Base-by-base conservation (phyloP, 1,139 yeast genomes). In the Debaryomyces nepalensis region DNA sequence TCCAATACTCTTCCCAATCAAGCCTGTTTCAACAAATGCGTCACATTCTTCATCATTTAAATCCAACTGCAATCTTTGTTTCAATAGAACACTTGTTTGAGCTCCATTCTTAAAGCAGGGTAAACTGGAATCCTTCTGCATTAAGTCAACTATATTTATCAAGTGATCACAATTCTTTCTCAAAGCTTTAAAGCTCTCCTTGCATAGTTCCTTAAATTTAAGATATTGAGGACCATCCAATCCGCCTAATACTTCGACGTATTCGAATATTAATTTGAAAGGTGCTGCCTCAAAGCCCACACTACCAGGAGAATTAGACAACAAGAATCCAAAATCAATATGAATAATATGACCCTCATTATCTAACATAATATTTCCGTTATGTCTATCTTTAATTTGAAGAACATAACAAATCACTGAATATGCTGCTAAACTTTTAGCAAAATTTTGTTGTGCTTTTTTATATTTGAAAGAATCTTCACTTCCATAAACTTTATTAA, bases 201-300 rank as follows among this genome's bases (percentile, higher is more conserved):
- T 87, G 55, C 89, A 77, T 16, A 87, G 57, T 5, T 68, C 60
- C 32, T 78, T 78, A 65, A 87, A 93, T 37, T 72, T 71, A 33
- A 65, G 59, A 63, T 79, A 93, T 38, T 75, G 68, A 14, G 70
- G 75, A 12, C 88, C 77, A 1, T 81, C 84, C 0, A 72, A 44
- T 0, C 98, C 98, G 4, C 96, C 99, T 54, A 93, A 63, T 4
- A 93, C 63, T 31, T 91, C 97, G 16, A 90, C 80, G 55, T 93
- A 93, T 57, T 93, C 99, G 45, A 75, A 73, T 0, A 98, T 89
- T 12, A 93, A 69, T 58, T 93, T 93, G 72, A 93, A 93, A 1
- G 99, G 97, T 0, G 98, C 97, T 1, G 97, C 95, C 58, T 93
- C 99, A 62, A 93, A 90, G 0, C 97, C 97, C 42, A 93, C 89